These are phyloP conservation scores for Lenwebbia sp. DNA, from an alignment of 345 rosid genomes.

Conservation along the genomic window DNA sequence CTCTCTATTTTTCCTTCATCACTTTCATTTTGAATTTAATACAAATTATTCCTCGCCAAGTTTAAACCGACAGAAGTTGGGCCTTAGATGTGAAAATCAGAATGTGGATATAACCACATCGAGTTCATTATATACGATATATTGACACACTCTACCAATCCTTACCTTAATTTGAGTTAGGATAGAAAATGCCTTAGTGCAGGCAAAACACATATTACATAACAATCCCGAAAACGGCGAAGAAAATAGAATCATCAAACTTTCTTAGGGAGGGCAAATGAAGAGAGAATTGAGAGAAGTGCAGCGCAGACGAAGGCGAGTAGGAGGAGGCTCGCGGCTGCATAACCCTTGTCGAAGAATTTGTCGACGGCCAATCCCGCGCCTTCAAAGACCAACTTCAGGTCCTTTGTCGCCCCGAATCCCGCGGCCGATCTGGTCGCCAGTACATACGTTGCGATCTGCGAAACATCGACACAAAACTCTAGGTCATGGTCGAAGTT, in stretches of 20 bases:
- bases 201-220: background rate
- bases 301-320: constrained; percentile 38
- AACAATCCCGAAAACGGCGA: background rate
- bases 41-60: no score
- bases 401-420: constrained; percentile 40
- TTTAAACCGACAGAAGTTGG: no score
- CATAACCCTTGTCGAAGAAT: constrained; percentile 38
- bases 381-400: constrained; percentile 8
- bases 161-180: no score
- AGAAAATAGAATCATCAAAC: background rate
- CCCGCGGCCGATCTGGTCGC: constrained; percentile 51
- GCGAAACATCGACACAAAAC: background rate
- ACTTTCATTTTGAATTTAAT: no score
- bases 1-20: no score
- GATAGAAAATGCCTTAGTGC: background rate
- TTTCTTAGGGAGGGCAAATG: constrained; percentile 29
- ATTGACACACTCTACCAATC: no score
- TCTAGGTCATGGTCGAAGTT: background rate
- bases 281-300: constrained; percentile 37
- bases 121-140: no score
- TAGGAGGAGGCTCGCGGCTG: constrained; percentile 38
- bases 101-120: no score
- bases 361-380: constrained; percentile 1
- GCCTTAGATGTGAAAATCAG: no score
- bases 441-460: constrained; percentile 30